These are phyloP conservation scores for Phellopilus nigrolimitatus DNA, from an alignment of 1,284 basidiomycete species.

Conservation along the genomic window DNA sequence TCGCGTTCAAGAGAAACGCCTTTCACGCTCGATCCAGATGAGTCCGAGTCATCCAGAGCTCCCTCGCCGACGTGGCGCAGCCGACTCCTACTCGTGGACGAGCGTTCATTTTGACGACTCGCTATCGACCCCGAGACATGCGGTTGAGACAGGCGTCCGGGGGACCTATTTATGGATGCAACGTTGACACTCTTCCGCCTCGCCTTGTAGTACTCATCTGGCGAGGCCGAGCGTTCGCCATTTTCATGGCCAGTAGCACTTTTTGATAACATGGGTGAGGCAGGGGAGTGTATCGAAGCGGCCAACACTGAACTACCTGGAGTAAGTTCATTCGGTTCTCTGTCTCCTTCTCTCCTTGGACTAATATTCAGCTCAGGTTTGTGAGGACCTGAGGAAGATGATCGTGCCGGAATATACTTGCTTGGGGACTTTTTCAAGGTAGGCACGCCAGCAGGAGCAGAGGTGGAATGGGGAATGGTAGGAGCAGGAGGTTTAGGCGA, in stretches of 20 bases:
- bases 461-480: constrained; percentile 35
- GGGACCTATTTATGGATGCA: constrained; percentile 1
- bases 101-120: neutral
- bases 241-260: neutral
- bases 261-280: neutral
- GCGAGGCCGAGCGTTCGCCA: neutral
- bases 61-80: constrained; percentile 68
- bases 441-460: constrained; percentile 40
- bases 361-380: neutral
- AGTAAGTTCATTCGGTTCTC: neutral
- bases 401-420: constrained; percentile 17
- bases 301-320: neutral
- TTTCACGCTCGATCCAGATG: constrained; percentile 31
- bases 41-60: constrained; percentile 71
- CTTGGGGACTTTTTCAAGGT: constrained; percentile 21
- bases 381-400: constrained; percentile 20
- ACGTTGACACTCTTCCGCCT: constrained; percentile 15
- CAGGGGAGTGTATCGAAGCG: constrained; percentile 1
- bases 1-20: neutral
- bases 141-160: constrained; percentile 3
- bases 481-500: constrained; percentile 25
- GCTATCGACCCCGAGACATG: neutral
- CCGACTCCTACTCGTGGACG: constrained; percentile 29
- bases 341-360: neutral
- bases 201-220: constrained; percentile 1